Evolutionary conservation across 345 rosid genomes (phyloP).

Genomic region (Syzygium grande): DNA sequence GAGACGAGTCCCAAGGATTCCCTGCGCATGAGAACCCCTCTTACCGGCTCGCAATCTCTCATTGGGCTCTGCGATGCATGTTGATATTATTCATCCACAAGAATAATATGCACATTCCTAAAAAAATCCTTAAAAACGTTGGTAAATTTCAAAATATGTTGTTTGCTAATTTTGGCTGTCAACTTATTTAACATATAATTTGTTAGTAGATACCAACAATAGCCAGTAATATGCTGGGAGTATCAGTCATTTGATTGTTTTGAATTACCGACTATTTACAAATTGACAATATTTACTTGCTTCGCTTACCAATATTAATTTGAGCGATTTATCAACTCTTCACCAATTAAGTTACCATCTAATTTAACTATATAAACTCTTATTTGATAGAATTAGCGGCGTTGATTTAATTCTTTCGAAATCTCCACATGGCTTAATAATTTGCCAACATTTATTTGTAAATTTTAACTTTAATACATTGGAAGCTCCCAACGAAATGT

Average conservation of each 20-base stretch:
- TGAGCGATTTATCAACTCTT: background rate
- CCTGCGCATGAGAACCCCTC: background rate
- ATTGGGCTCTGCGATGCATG: background rate
- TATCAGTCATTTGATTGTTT: background rate
- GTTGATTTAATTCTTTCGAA: background rate
- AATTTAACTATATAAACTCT: too few relatives aligned
- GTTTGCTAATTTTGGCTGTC: too few relatives aligned
- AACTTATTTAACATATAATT: background rate
- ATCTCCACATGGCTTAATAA: background rate
- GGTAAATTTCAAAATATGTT: too few relatives aligned
- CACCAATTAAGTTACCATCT: background rate
- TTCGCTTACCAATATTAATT: background rate
- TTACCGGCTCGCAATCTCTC: background rate
- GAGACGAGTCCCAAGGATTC: background rate
- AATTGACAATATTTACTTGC: background rate
- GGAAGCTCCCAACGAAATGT: background rate
- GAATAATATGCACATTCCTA: background rate
- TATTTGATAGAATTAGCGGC: background rate
- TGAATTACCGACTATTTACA: background rate
- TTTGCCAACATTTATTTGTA: background rate
- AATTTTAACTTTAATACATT: too few relatives aligned
- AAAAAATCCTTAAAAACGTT: background rate
- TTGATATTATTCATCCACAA: background rate
- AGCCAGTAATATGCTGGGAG: background rate
- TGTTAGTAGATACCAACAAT: background rate